Conservation (phyloP, 306 rosid genomes). For the Lablab purpureus region DNA sequence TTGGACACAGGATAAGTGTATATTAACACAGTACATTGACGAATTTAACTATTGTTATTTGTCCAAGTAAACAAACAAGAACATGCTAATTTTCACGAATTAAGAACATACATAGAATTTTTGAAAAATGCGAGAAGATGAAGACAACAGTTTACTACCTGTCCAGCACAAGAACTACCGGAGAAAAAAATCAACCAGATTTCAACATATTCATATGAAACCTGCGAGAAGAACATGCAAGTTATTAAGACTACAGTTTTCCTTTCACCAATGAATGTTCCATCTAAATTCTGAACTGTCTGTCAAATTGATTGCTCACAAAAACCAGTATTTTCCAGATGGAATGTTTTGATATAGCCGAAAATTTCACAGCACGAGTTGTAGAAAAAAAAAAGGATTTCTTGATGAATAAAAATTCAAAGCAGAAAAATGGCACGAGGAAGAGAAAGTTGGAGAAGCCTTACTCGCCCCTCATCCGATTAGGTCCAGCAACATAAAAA, state of each 20-base stretch:
- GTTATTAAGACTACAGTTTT: neutral
- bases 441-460: neutral
- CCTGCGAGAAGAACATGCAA: slow-evolving; percentile 25
- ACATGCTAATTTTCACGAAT: neutral
- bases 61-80: neutral
- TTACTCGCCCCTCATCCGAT: neutral
- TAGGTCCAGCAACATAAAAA: neutral
- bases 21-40: neutral
- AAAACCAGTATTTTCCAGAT: neutral
- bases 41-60: neutral
- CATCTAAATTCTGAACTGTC: neutral
- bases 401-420: neutral
- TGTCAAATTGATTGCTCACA: neutral
- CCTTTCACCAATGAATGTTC: neutral
- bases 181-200: slow-evolving; percentile 3
- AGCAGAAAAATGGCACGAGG: neutral
- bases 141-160: slow-evolving; percentile 48
- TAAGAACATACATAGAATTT: neutral
- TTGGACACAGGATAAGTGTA: neutral
- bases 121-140: neutral
- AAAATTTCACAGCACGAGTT: neutral
- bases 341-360: neutral
- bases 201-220: slow-evolving; percentile 23
- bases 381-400: neutral
- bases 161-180: slow-evolving; percentile 25